Percentiles rank a stretch among this genome's conserved stretches.
These are phyloP conservation scores for Sporothrix phasma DNA, from an alignment of 2,329 filamentous ascomycete species.

Conservation along the genomic window DNA sequence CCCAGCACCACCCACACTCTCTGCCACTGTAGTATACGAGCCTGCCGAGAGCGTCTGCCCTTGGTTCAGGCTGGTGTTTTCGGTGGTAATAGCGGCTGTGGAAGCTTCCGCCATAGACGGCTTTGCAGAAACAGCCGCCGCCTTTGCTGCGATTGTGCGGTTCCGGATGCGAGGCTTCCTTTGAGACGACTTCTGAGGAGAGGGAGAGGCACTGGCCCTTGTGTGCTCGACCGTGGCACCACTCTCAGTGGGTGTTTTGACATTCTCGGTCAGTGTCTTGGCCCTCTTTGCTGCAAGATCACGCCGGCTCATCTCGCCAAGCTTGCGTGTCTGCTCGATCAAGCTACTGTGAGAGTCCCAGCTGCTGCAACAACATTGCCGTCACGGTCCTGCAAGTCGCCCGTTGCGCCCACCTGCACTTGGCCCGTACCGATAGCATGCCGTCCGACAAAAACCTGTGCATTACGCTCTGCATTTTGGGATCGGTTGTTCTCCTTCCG, in stretches of 20 bases:
- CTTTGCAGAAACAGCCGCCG: neutral
- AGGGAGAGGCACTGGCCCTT: too few species aligned
- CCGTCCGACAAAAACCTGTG: slow-evolving; percentile 19
- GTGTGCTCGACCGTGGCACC: neutral
- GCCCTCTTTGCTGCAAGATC: neutral
- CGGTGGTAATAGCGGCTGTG: neutral
- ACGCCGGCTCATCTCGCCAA: slow-evolving; percentile 1
- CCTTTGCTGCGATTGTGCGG: neutral
- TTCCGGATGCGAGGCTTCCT: neutral
- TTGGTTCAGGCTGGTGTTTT: neutral
- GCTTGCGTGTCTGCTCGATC: slow-evolving; percentile 18
- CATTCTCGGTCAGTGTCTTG: neutral
- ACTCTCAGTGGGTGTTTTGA: neutral
- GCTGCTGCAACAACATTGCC: slow-evolving; percentile 16
- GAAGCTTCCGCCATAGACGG: too few species aligned
- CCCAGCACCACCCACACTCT: neutral
- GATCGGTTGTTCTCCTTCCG: slow-evolving; percentile 20
- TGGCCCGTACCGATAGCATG: slow-evolving; percentile 16
- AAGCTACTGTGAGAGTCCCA: slow-evolving; percentile 8
- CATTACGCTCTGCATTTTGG: slow-evolving; percentile 20
- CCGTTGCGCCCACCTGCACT: slow-evolving; percentile 12
- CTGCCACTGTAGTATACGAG: neutral
- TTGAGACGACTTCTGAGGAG: neutral
- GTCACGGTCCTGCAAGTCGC: slow-evolving; percentile 17
- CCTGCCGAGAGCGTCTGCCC: neutral